These are phyloP conservation scores for Hanseniaspora guilliermondii DNA, from an alignment of 805 yeast species.

Conservation along the genomic window DNA sequence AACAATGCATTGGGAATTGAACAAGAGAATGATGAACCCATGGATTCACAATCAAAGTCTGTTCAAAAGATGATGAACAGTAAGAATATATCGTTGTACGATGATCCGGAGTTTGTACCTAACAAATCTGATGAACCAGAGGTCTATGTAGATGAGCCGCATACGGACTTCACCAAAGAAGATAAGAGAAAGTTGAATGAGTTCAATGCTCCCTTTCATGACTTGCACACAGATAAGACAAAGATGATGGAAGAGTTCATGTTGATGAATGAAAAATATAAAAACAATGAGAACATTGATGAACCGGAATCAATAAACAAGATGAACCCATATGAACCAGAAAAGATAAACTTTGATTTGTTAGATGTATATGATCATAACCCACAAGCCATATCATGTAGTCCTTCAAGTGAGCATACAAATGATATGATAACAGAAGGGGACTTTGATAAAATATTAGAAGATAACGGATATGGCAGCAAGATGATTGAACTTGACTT, in stretches of 20 bases:
- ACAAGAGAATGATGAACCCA: background rate
- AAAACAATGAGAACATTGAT: background rate
- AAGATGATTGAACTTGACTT: background rate
- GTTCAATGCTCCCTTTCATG: constrained; percentile 3
- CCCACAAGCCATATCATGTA: background rate
- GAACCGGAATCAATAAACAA: background rate
- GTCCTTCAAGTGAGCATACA: background rate
- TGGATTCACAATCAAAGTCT: background rate
- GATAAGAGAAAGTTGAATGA: constrained; percentile 11
- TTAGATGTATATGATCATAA: background rate
- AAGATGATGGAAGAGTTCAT: background rate
- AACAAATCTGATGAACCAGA: background rate
- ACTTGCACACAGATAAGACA: background rate
- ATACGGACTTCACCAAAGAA: background rate
- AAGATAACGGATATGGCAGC: background rate
- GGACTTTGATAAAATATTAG: background rate
- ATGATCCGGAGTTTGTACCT: constrained; percentile 2
- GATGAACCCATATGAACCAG: background rate
- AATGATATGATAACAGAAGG: background rate
- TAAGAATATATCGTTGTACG: background rate
- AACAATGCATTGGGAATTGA: background rate
- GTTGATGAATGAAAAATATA: background rate
- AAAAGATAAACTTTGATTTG: background rate
- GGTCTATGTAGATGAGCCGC: background rate
- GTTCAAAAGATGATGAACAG: background rate